Conservation (phyloP, 2,329 filamentous ascomycete genomes). For the Aspergillus ibericus region DNA sequence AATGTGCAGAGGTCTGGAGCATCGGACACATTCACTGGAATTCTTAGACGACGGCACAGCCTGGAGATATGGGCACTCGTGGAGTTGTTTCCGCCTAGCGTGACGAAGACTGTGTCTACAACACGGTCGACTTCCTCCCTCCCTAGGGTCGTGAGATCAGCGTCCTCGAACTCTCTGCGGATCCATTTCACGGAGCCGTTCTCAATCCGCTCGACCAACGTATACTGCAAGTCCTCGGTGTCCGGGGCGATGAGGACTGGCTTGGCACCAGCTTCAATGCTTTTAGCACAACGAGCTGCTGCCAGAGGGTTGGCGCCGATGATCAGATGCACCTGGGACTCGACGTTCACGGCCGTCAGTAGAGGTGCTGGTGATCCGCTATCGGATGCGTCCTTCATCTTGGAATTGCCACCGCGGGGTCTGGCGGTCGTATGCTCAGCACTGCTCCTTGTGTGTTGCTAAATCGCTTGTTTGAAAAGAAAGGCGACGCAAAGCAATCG, state of each 20-base stretch:
- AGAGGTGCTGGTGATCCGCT: constrained; percentile 30
- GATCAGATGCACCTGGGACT: constrained; percentile 69
- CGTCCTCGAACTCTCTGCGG: constrained; percentile 61
- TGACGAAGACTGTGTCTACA: constrained; percentile 93
- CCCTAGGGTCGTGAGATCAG: constrained; percentile 74
- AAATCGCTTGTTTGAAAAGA: not conserved
- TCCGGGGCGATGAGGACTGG: constrained; percentile 76
- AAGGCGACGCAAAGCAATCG: not conserved
- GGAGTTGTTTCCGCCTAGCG: constrained; percentile 53
- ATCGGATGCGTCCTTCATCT: constrained; percentile 34
- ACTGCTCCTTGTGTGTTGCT: not conserved
- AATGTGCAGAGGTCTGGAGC: constrained; percentile 84
- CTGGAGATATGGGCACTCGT: constrained; percentile 66
- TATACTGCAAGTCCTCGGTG: constrained; percentile 60
- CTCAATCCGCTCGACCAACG: constrained; percentile 48
- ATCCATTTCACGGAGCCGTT: constrained; percentile 46
- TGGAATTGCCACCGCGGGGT: constrained; percentile 19
- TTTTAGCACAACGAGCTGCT: constrained; percentile 76
- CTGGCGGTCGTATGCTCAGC: not conserved
- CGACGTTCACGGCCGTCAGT: constrained; percentile 42
- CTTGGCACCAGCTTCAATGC: constrained; percentile 75
- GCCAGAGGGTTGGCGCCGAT: constrained; percentile 85
- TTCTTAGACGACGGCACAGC: constrained; percentile 74
- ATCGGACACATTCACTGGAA: constrained; percentile 92
- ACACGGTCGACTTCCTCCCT: constrained; percentile 72